Conservation (phyloP, 495 filamentous ascomycete genomes). For the Annulohypoxylon maeteangense region DNA sequence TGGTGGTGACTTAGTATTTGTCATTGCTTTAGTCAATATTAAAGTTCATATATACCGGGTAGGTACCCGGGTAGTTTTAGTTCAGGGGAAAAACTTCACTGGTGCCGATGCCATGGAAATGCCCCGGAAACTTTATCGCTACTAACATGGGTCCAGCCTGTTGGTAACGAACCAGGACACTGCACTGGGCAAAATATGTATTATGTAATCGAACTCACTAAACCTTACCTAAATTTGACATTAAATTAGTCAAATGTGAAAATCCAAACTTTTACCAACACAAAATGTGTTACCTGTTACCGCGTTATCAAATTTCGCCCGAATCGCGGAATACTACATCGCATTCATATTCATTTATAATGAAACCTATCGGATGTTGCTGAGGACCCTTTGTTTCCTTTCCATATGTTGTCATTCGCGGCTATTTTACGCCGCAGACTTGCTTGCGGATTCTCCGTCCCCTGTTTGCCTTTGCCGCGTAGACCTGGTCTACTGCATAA, state of each 20-base stretch:
- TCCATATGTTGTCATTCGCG: slow-evolving; percentile 6
- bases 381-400: background rate
- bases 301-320: background rate
- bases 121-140: slow-evolving; percentile 5
- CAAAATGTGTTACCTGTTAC: background rate
- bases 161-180: slow-evolving; percentile 15
- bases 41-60: background rate
- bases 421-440: background rate
- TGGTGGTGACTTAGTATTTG: background rate
- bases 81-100: background rate
- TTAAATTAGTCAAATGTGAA: background rate
- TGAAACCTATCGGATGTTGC: background rate
- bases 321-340: background rate
- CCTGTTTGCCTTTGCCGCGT: slow-evolving; percentile 1
- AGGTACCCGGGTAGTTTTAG: background rate
- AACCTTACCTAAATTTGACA: background rate
- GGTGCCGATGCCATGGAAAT: background rate
- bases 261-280: background rate
- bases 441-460: background rate
- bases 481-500: background rate
- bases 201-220: slow-evolving; percentile 3
- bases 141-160: slow-evolving; percentile 13
- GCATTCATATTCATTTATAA: background rate
- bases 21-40: background rate
- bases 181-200: no score